phyloP scores from a whole-genome alignment of 2,329 filamentous ascomycete species.

The Anthostomella pinea region DNA sequence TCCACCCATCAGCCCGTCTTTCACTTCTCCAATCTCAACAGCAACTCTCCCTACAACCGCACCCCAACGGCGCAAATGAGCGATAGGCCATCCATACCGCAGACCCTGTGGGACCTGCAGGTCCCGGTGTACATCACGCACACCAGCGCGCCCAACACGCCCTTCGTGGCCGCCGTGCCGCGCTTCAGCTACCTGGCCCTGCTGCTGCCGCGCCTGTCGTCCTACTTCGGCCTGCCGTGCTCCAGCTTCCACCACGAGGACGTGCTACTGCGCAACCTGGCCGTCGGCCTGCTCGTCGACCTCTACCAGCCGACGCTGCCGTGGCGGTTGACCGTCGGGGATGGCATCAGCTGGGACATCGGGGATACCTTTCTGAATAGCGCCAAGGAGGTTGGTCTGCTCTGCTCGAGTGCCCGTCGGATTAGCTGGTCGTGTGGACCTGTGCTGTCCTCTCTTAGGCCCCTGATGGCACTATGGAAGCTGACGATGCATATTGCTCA shows the following conservation, averaged over 20 bases:
- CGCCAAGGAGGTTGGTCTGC: conserved; percentile 56
- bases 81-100: conserved; percentile 32
- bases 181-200: conserved; percentile 60
- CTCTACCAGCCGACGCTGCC: conserved; percentile 54
- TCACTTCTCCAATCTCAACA: too few relatives aligned
- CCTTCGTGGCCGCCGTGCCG: conserved; percentile 53
- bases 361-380: conserved; percentile 62
- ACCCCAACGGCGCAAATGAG: too few relatives aligned
- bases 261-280: conserved; percentile 32
- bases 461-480: not conserved
- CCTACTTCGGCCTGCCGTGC: conserved; percentile 52
- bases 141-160: conserved; percentile 41
- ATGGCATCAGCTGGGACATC: conserved; percentile 58
- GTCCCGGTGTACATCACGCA: conserved; percentile 56
- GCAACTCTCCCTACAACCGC: too few relatives aligned
- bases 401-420: too few relatives aligned
- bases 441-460: too few relatives aligned
- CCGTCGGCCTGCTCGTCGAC: conserved; percentile 44
- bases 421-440: too few relatives aligned
- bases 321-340: conserved; percentile 53
- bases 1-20: too few relatives aligned
- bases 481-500: conserved; percentile 4
- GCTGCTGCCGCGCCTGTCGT: conserved; percentile 51
- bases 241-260: conserved; percentile 55
- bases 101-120: conserved; percentile 52